Conservation (phyloP, 176 grass and related monocot species). For the Pontederia crassipes region DNA sequence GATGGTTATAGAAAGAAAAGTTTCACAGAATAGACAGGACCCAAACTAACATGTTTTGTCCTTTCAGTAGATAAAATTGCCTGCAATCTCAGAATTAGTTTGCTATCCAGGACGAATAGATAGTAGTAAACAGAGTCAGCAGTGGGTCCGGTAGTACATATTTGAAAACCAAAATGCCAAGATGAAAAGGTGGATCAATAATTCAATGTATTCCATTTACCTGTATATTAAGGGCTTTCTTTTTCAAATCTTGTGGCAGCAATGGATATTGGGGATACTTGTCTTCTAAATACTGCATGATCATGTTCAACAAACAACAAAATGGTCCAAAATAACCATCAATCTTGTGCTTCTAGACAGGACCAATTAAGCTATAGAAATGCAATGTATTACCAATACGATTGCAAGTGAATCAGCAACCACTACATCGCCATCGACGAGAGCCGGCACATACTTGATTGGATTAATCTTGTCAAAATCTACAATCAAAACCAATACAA, state of each 20-base stretch:
- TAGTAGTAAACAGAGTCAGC: too few relatives aligned
- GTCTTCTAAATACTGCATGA: slow-evolving; percentile 75
- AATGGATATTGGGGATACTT: slow-evolving; percentile 75
- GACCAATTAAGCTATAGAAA: too few relatives aligned
- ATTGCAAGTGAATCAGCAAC: slow-evolving; percentile 81
- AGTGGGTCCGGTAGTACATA: too few relatives aligned
- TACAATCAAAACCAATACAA: slow-evolving; percentile 20
- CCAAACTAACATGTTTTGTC: too few relatives aligned
- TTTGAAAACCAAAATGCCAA: neutral
- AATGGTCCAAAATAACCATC: neutral
- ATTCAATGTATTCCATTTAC: slow-evolving; percentile 21
- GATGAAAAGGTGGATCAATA: neutral
- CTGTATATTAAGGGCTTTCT: slow-evolving; percentile 86
- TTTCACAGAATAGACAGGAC: too few relatives aligned
- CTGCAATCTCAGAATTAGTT: too few relatives aligned
- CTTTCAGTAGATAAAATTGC: too few relatives aligned
- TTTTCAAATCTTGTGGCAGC: slow-evolving; percentile 49
- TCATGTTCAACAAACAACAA: neutral
- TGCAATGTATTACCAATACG: slow-evolving; percentile 33
- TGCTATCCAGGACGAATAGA: too few relatives aligned
- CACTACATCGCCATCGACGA: slow-evolving; percentile 54
- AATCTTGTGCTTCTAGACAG: neutral
- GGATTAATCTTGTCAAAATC: slow-evolving; percentile 88
- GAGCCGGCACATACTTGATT: slow-evolving; percentile 72
- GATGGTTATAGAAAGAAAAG: too few relatives aligned